Evolutionary conservation across 108 stramenopile species (phyloP).

Genomic region (Hondaea fermentalgiana): DNA sequence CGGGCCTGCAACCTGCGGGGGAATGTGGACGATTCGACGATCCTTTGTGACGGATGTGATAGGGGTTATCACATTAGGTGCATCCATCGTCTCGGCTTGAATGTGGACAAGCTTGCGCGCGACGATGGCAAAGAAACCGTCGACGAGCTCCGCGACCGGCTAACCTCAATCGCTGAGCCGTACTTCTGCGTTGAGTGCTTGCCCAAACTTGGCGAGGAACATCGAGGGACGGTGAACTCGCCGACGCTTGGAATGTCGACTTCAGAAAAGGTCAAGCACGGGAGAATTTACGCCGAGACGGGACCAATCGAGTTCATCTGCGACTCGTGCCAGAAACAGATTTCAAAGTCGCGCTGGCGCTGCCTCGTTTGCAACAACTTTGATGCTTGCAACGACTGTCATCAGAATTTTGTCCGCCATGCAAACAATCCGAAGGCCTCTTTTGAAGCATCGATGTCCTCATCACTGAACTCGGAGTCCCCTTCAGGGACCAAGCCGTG

Average conservation of each 20-base stretch:
- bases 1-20: background rate
- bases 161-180: background rate
- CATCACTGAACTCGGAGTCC: too few species aligned
- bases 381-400: background rate
- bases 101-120: background rate
- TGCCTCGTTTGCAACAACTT: constrained; percentile 1
- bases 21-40: background rate
- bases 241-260: background rate
- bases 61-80: background rate
- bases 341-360: background rate
- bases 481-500: too few species aligned
- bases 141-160: background rate
- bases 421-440: too few species aligned
- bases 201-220: background rate
- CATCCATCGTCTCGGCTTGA: background rate
- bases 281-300: background rate
- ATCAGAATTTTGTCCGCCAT: background rate
- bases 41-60: background rate
- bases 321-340: background rate
- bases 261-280: background rate
- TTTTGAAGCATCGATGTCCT: too few species aligned
- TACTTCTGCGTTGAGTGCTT: background rate
- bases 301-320: background rate
- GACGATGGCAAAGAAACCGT: background rate
- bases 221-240: background rate